Base-by-base conservation (phyloP, 768 basidiomycete genomes). In the Podaxis pistillaris region DNA sequence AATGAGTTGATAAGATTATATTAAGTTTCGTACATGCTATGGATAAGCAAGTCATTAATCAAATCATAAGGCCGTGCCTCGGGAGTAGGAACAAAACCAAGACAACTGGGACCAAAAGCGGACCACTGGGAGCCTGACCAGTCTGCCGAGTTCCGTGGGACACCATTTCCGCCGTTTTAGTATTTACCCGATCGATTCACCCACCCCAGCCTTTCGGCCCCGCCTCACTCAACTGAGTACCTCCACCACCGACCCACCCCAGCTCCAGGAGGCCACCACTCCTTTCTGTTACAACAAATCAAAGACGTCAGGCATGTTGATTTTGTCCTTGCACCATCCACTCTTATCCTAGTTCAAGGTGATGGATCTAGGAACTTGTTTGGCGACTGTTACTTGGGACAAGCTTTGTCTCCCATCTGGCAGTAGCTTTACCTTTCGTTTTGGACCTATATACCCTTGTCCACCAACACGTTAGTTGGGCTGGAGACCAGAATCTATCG, bases 261-360 rank as follows among this genome's bases (percentile, higher is more conserved):
- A 33, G 33, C 33, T 33, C 33, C 33, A 33, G 33, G 33, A 8
- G 9, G 8, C 33, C 33, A 33, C 33, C 33, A 9, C 33, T 33
- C 9, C 44, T 19, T 15, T n/a, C 40, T 41, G 2, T 33, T 9
- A 41, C 15, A 5, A 38, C 33, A 22, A 44, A 11, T 15, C 24
- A 46, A 46, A 44, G 22, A n/a, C 17, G 37, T 22, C n/a, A 50
- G 51, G 53, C 60, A 62, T 62, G 60, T 54, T 40, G 26, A 37
- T 55, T 47, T 38, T 56, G 13, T 30, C 33, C 22, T 41, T 54
- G 9, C 12, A 33, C 26, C 13, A 19, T 46, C 22, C 15, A 24
- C 37, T 56, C 50, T 56, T 40, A 38, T 56, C 54, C 54, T 56
- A 56, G 33, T 56, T 56, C 11, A 37, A 38, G 54, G 13, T 40